phyloP scores from a whole-genome alignment of 345 rosid species.

The Brassica carinata region DNA sequence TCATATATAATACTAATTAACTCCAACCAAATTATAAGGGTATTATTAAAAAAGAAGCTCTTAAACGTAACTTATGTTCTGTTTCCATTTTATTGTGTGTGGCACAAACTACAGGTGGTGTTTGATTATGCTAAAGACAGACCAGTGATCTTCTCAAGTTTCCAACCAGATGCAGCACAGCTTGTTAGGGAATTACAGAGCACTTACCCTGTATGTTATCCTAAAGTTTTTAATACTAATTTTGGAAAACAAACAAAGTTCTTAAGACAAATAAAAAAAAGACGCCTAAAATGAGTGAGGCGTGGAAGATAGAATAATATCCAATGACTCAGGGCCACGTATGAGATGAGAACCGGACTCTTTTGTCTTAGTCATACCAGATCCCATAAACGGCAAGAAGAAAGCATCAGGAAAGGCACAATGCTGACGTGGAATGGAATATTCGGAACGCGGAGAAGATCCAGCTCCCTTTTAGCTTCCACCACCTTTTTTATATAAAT shows the following conservation, averaged over 20 bases:
- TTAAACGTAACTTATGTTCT: neutral
- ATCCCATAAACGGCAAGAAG: constrained; percentile 39
- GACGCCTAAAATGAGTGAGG: neutral
- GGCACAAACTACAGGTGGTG: constrained; percentile 54
- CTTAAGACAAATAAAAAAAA: no score
- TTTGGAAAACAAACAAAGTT: no score
- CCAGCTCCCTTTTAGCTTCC: constrained; percentile 18
- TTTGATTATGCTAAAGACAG: constrained; percentile 57
- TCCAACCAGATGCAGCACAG: constrained; percentile 92
- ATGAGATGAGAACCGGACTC: constrained; percentile 27
- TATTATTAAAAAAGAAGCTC: neutral
- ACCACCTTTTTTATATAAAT: neutral
- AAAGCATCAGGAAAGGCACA: constrained; percentile 15
- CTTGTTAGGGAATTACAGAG: constrained; percentile 69
- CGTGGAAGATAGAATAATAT: constrained; percentile 12
- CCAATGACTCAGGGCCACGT: constrained; percentile 36
- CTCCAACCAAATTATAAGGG: neutral
- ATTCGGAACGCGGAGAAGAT: constrained; percentile 35
- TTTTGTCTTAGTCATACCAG: constrained; percentile 16
- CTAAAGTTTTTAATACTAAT: neutral
- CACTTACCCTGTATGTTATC: constrained; percentile 68
- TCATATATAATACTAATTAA: neutral
- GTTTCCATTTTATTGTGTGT: neutral
- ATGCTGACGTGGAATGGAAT: constrained; percentile 41
- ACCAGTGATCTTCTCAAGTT: constrained; percentile 81